These are phyloP conservation scores for Xanthoceras sorbifolium DNA, from an alignment of 345 rosid species.

Conservation along the genomic window DNA sequence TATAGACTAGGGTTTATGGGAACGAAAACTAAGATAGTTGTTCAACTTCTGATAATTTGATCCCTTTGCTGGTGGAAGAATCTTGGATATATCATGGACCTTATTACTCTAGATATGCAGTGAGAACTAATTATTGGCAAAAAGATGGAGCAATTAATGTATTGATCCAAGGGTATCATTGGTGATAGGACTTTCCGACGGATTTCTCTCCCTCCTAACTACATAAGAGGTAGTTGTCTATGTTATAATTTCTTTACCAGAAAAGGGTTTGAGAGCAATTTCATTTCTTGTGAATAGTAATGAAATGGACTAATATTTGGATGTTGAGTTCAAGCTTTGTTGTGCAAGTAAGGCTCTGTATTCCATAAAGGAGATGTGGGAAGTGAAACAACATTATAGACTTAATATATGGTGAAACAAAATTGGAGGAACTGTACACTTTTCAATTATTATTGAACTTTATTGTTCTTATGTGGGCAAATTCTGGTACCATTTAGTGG, in stretches of 20 bases:
- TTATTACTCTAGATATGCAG: neutral
- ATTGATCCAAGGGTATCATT: neutral
- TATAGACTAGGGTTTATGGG: neutral
- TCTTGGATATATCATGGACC: neutral
- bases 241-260: neutral
- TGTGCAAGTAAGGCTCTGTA: neutral
- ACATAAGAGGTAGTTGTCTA: neutral
- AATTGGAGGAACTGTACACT: neutral
- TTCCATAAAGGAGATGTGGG: neutral
- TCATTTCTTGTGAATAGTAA: neutral
- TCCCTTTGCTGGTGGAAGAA: conserved; percentile 5
- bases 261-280: neutral
- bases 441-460: neutral
- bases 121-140: neutral
- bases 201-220: conserved; percentile 11
- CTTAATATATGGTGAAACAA: neutral
- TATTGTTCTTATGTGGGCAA: neutral
- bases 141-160: neutral
- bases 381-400: neutral
- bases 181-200: neutral
- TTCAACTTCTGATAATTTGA: neutral
- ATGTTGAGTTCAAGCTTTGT: conserved; percentile 12
- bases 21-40: neutral
- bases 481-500: neutral
- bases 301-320: neutral